Evolutionary conservation across 2,329 filamentous ascomycete genomes (phyloP).

Genomic region (Nemania abortiva): DNA sequence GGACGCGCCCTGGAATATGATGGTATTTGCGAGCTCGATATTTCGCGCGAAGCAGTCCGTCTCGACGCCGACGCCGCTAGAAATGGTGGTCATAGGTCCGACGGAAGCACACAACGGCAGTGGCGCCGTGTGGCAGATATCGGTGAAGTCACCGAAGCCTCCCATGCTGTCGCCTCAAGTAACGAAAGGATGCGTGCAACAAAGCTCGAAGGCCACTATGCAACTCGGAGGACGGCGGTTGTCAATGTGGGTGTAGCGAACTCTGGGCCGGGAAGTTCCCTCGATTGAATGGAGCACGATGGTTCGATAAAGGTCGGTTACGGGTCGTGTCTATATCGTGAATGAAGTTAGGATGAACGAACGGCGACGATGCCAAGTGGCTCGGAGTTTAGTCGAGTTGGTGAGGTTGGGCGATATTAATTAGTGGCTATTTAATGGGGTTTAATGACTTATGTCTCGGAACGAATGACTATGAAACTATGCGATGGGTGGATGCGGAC

Average conservation of each 20-base stretch:
- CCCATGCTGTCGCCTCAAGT: constrained; percentile 63
- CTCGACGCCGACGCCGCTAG: constrained; percentile 80
- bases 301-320: constrained; percentile 1
- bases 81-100: constrained; percentile 77
- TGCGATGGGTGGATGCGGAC: constrained; percentile 5
- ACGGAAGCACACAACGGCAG: constrained; percentile 90
- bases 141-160: constrained; percentile 91
- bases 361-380: constrained; percentile 15
- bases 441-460: constrained; percentile 23
- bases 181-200: neutral
- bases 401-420: constrained; percentile 19
- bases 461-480: constrained; percentile 41
- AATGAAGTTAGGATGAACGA: constrained; percentile 26
- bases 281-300: constrained; percentile 5
- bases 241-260: constrained; percentile 13
- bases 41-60: constrained; percentile 93
- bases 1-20: constrained; percentile 95
- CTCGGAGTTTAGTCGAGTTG: constrained; percentile 13
- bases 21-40: constrained; percentile 96
- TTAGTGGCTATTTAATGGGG: constrained; percentile 12
- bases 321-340: constrained; percentile 7
- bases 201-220: constrained; percentile 2
- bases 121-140: constrained; percentile 85
- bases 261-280: neutral
- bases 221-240: neutral